Base-by-base conservation (phyloP, 805 yeast species). In the Kluyveromyces aestuarii region DNA sequence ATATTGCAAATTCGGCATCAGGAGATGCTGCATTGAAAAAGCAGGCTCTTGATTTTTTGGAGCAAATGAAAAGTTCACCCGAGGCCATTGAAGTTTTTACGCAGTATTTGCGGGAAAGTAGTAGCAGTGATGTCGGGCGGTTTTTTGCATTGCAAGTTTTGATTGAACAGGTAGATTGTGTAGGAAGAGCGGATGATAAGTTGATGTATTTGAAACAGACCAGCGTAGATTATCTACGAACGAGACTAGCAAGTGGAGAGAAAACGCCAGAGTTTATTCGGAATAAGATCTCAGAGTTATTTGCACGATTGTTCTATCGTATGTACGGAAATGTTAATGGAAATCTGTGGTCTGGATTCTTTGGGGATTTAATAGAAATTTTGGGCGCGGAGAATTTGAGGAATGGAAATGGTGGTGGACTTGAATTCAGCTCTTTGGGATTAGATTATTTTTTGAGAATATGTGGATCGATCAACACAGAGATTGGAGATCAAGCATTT, bases 401-500 rank as follows among this genome's bases (percentile, higher is more conserved):
- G 19, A 18, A 18, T 42, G 25, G 46, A 14, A 48, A 48, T 19
- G 51, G 49, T n/a, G 41, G 53, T 13, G 47, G 48, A 4, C 49
- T 46, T 46, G 57, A 47, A 52, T 66, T 50, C 60, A 71, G 57
- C 63, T 72, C 58, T 62, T 63, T 51, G 53, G 78, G 46, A 78
- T 76, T 55, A 62, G 97, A 90, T 60, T 79, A 86, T 64, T 89
- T 84, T 64, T 66, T 84, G 37, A 77, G 96, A 60, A 76, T 88
- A 8, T 70, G 89, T 50, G 66, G 81, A 40, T 78, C 84, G 30
- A 80, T 93, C 51, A 97, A 93, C 64, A 82, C 82, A 27, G 96
- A 90, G 67, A 88, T 93, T 56, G 99, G 96, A 35, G 99, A 93
- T 64, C 93, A 86, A 61, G 76, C 90, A 55, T 84, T 89, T 54